These are phyloP conservation scores for Acanthamoeba polyphaga DNA, from an alignment of 208 protist genomes.

Conservation along the genomic window DNA sequence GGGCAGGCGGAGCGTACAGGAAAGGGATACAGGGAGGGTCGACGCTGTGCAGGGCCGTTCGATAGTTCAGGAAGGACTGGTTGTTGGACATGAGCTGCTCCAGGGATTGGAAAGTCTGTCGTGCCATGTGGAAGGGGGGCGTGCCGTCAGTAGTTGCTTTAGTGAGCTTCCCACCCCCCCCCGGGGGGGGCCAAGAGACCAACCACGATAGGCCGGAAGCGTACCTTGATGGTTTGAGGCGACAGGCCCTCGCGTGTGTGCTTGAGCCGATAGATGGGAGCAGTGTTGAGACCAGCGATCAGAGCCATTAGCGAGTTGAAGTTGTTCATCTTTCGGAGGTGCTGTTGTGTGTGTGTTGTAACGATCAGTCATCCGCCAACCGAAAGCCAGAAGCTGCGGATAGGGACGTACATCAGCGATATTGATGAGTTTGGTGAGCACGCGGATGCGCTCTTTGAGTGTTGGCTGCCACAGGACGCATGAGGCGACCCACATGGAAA, in stretches of 20 bases:
- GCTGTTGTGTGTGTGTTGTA: not conserved
- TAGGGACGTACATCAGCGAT: slow-evolving; percentile 79
- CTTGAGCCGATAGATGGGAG: slow-evolving; percentile 83
- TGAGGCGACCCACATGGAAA: slow-evolving; percentile 85
- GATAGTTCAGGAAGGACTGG: slow-evolving; percentile 74
- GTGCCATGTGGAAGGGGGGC: not conserved
- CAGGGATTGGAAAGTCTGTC: slow-evolving; percentile 77
- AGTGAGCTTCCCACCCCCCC: too few relatives aligned
- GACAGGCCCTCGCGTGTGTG: slow-evolving; percentile 72
- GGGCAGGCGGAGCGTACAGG: slow-evolving; percentile 55
- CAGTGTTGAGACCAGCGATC: slow-evolving; percentile 84
- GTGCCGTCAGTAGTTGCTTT: too few relatives aligned
- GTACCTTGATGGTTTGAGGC: slow-evolving; percentile 49
- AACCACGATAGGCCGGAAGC: not conserved
- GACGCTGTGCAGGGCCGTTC: slow-evolving; percentile 72
- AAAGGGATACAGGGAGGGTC: slow-evolving; percentile 84
- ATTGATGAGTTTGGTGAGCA: slow-evolving; percentile 87
- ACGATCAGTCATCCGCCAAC: not conserved
- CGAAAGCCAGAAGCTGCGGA: not conserved
- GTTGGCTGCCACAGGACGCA: slow-evolving; percentile 76
- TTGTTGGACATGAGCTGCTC: slow-evolving; percentile 69
- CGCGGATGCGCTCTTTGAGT: slow-evolving; percentile 77
- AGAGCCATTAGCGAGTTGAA: slow-evolving; percentile 87
- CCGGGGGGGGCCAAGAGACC: too few relatives aligned
- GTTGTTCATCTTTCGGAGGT: slow-evolving; percentile 84